phyloP scores from a whole-genome alignment of 345 rosid genomes.

The Lenwebbia sp. region DNA sequence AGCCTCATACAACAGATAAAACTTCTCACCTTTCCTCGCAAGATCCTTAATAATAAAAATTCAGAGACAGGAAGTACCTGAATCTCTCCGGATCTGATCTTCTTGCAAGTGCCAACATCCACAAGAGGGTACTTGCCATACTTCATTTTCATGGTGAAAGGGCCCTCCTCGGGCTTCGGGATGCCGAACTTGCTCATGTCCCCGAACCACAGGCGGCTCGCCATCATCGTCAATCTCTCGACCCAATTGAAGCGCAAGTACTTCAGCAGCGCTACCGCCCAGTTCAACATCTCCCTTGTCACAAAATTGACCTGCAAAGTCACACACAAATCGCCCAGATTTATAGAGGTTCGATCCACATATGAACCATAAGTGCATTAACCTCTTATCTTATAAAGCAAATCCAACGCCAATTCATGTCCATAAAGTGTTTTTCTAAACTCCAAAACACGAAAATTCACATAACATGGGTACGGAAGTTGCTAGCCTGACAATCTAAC shows the following conservation, averaged over 20 bases:
- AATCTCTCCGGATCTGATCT: conserved; percentile 33
- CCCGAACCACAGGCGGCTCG: conserved; percentile 24
- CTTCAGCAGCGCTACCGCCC: conserved; percentile 9
- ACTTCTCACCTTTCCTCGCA: neutral
- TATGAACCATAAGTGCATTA: no score
- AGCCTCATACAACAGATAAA: neutral
- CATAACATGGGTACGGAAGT: no score
- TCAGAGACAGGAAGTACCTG: conserved; percentile 8
- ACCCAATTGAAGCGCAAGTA: conserved; percentile 16
- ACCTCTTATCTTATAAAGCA: no score
- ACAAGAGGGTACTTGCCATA: conserved; percentile 44
- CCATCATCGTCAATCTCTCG: conserved; percentile 22
- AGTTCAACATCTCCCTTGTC: neutral
- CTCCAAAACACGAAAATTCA: no score
- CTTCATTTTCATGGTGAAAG: conserved; percentile 20
- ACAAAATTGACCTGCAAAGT: neutral
- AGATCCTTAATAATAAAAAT: neutral
- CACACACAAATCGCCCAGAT: neutral
- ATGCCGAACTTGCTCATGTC: conserved; percentile 32
- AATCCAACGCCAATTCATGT: no score
- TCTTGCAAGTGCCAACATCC: conserved; percentile 33
- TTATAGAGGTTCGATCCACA: neutral
- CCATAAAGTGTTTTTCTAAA: no score
- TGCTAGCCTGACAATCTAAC: no score
- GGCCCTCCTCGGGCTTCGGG: conserved; percentile 11